phyloP scores from a whole-genome alignment of 805 yeast genomes.

The Starmerella potacharoeniae region DNA sequence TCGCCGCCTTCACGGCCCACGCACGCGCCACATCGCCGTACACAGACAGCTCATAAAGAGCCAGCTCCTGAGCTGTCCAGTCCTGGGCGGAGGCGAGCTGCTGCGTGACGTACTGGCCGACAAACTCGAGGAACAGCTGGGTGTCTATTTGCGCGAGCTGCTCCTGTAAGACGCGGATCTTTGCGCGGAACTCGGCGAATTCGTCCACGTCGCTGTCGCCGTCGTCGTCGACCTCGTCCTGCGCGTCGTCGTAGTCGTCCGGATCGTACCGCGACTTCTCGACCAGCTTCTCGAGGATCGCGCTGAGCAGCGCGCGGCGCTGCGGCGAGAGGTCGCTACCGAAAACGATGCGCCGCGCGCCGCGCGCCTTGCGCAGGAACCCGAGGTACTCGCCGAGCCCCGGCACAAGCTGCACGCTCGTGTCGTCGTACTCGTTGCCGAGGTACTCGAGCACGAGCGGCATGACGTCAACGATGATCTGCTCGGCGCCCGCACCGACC shows the following conservation, averaged over 20 bases:
- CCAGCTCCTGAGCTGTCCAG: conserved; percentile 82
- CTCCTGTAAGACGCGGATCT: conserved; percentile 72
- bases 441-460: conserved; percentile 64
- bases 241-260: conserved; percentile 46
- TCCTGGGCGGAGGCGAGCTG: conserved; percentile 10
- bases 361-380: conserved; percentile 45
- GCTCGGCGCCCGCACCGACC: conserved; percentile 22
- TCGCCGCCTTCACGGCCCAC: conserved; percentile 13
- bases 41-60: conserved; percentile 67
- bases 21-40: conserved; percentile 51
- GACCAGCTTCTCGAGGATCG: conserved; percentile 58
- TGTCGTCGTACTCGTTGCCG: conserved; percentile 78
- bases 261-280: conserved; percentile 70
- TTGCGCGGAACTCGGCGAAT: conserved; percentile 65
- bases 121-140: conserved; percentile 30
- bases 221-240: conserved; percentile 18
- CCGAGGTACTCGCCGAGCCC: conserved; percentile 65
- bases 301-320: conserved; percentile 29
- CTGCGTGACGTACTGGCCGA: conserved; percentile 8
- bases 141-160: conserved; percentile 55
- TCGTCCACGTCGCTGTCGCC: conserved; percentile 17
- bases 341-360: conserved; percentile 27
- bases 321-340: conserved; percentile 26
- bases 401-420: conserved; percentile 71
- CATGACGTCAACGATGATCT: conserved; percentile 48